Evolutionary conservation across 495 filamentous ascomycete genomes (phyloP), one percentile per base, ranked within the genome.

Genomic region (Jackrogersella minutella): DNA sequence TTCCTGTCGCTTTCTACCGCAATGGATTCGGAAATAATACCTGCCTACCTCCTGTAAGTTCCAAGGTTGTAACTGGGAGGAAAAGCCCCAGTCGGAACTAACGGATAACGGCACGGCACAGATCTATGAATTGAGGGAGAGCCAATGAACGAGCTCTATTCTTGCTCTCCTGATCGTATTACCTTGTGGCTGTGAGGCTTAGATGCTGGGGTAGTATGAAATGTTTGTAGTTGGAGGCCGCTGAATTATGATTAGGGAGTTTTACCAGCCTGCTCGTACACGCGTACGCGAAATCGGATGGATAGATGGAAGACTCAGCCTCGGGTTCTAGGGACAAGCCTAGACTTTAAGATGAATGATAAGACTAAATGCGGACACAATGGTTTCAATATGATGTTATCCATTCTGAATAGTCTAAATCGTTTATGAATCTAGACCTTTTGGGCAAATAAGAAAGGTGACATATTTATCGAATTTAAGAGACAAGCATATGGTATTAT

Each of bases 101-200:
- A 37, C 50, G 60, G 66, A 41, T 60, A 61, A 65, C 61, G 62
- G 61, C 57, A 69, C 55, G 51, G 43, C 37, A 36, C 36, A 60
- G 55, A 61, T 34, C 47, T 61, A 36, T 24, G 14, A 44, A 46
- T 24, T 13, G 36, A 21, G n/a, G n/a, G 28, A 47, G 11, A 57
- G 30, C 53, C 53, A 68, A 63, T 64, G 26, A 52, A 14, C 14
- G 34, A 6, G 0, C 8, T 10, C 19, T 13, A 11, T 21, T 39
- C 16, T 30, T 39, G 31, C 10, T 60, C 34, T 56, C 33, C 47
- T 58, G 47, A 36, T 41, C 54, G 60, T 49, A 56, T 52, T 55
- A 56, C 31, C 49, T 30, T 22, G 39, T 24, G 22, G 36, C 26
- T 58, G 37, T n/a, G 47, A 59, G 65, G 65, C 65, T 63, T 44